Base-by-base conservation (phyloP, 1,284 basidiomycete genomes). In the Leccinum ponderosum region DNA sequence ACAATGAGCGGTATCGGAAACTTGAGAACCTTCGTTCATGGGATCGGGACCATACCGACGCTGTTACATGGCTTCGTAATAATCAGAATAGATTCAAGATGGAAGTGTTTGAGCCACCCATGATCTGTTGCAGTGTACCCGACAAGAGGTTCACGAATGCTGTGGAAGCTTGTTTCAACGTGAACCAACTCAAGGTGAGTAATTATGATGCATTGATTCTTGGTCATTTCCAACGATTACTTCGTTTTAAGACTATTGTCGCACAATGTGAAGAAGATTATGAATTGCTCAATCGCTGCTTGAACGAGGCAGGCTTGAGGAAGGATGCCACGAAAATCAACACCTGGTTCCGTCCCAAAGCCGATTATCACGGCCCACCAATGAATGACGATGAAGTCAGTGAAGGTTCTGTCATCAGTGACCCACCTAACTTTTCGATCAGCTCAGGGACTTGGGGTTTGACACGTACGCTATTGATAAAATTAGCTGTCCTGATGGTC, bases 201-300 rank as follows among this genome's bases (percentile, higher is more conserved):
- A 8, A 44, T 7, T n/a, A 25, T 9, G 5, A 35, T 37, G 1
- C 27, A 15, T 52, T 42, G 17, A 29, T 37, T 31, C 4, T 3
- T 29, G 1, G 7, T 27, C 5, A 12, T 8, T n/a, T 33, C 53
- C 59, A 4, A 69, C 37, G 27, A 6, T 42, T 35, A 1, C 4
- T 50, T 42, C 54, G 17, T 42, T 56, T 39, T 22, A 56, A 97
- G 92, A 94, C 89, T 0, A 91, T 99, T 73, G 87, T 99, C 3
- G 88, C 89, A 37, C 91, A 96, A 73, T 90, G 87, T 65, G 84
- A 90, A 60, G 90, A 92, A 39, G 97, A 99, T 71, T 93, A 93
- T 61, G 81, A 89, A 58, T 77, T 80, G 1, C 77, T 95, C 53
- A 89, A 91, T 65, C 75, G 78, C 37, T 76, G 86, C 33, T 81